These are phyloP conservation scores for Avena atlantica DNA, from an alignment of 176 grass and related monocot species.

Conservation along the genomic window DNA sequence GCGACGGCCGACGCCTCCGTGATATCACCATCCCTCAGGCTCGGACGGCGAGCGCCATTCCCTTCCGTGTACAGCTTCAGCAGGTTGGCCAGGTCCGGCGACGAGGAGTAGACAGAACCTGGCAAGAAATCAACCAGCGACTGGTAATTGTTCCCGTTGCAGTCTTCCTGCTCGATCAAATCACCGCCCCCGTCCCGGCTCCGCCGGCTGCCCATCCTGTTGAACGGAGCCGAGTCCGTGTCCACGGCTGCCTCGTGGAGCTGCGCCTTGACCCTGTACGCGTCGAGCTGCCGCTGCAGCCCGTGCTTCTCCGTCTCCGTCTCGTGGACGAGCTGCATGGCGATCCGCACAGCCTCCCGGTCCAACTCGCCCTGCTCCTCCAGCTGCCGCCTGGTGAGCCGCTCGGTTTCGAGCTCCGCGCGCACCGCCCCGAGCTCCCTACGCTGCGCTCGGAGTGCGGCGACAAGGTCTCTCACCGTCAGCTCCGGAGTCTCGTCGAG, in stretches of 20 bases:
- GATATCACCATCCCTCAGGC: not conserved
- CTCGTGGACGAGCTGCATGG: slow-evolving; percentile 60
- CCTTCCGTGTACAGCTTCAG: slow-evolving; percentile 50
- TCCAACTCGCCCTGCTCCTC: slow-evolving; percentile 59
- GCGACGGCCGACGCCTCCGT: not conserved
- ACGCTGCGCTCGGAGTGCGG: slow-evolving; percentile 8
- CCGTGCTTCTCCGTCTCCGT: slow-evolving; percentile 50
- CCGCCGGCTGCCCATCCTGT: not conserved
- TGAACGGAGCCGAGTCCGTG: not conserved
- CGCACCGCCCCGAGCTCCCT: slow-evolving; percentile 40
- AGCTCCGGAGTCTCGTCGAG: not conserved
- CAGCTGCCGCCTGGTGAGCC: slow-evolving; percentile 25
- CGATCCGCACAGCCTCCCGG: slow-evolving; percentile 53
- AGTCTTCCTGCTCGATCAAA: not conserved
- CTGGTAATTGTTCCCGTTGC: slow-evolving; percentile 48
- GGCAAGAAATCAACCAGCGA: slow-evolving; percentile 57
- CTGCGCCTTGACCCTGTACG: slow-evolving; percentile 41
- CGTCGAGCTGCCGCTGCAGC: slow-evolving; percentile 49
- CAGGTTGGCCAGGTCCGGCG: slow-evolving; percentile 53
- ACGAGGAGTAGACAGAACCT: slow-evolving; percentile 46
- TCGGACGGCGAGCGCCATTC: not conserved
- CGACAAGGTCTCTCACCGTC: slow-evolving; percentile 13
- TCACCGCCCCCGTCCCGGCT: not conserved
- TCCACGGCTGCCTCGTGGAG: not conserved
- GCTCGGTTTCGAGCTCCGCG: slow-evolving; percentile 29